Evolutionary conservation across 768 basidiomycete genomes (phyloP), one percentile per base, ranked within the genome.

Genomic region (Agrocybe pediades): DNA sequence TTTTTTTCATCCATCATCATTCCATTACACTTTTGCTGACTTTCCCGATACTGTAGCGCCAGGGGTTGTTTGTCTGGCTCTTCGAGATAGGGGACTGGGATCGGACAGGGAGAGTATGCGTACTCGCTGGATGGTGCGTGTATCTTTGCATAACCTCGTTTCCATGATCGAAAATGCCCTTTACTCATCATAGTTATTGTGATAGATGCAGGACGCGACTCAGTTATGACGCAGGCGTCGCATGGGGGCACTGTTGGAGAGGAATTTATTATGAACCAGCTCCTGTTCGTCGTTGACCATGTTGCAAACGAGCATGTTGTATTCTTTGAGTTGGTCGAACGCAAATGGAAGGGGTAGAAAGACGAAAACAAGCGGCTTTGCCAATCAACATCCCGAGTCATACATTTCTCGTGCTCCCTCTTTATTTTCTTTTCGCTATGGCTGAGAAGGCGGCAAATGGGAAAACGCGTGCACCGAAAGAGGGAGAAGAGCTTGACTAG

Each of bases 271-370:
- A 81, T 99, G 24, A 90, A 89, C 59, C 95, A 98, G 66, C 79
- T 99, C n/a, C 74, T 98, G 23, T 98, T 98, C 65, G 83, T 93
- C 33, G 94, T 98, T 17, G 97, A 97, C 0, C 97, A 98, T 68
- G 90, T 96, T 24, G 94, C 96, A 9, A 92, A 98, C 72, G 98
- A 98, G 69, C 96, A 99, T 45, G 92, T 98, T 52, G 95, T 96
- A 15, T 97, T 92, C 64, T 82, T 99, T n/a, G 97, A 99, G 68
- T 78, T 97, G 45, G 88, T 98, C 19, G 97, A 99, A 68, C 76
- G 95, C 29, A 97, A 99, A 65, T 90, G 92, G 85, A 99, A 99
- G 73, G 76, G 95, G 9, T 88, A 96, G 69, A 98, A 97, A 73
- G 95, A 97, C 55, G 92, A 91, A 87, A 84, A 57, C 85, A 87